Base-by-base conservation (phyloP, 2,329 filamentous ascomycete species). In the Fusarium torreyae region DNA sequence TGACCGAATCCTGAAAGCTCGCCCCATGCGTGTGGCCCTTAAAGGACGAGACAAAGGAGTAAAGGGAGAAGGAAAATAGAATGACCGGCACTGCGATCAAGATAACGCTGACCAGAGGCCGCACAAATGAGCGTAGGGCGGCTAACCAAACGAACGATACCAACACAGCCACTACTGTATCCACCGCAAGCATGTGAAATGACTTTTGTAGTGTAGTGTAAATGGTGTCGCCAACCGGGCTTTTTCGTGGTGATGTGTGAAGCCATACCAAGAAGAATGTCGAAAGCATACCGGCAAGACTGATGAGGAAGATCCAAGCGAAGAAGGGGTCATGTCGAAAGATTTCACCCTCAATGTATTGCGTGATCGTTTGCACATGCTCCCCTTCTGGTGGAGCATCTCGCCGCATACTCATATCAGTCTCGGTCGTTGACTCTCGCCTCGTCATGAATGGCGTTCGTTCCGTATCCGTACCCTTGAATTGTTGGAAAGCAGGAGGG, bases 61-160 rank as follows among this genome's bases (percentile, higher is more conserved):
- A 98, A 34, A 99, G 81, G 31, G 92, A 94, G 78, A 98, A 98
- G 0, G 94, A 94, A 68, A 96, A 88, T 61, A 98, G 87, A 28
- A 98, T 91, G 67, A 94, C 83, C 0, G 96, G 96, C 17, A 98
- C 94, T 1, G 93, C 92, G 40, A 98, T 83, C 38, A 98, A 81
- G 66, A 98, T 92, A 57, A 92, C 80, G 71, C 91, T 90, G 54
- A 98, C 92, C 54, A 98, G 83, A n/a, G 91, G 89, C 57, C 93
- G 89, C 22, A 97, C 93, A 79, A 97, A 98, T 7, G 94, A 96
- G 48, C 94, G 89, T 48, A 99, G 84, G 2, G 97, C 85, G 2
- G 94, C 92, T 65, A 99, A 87, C 96, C 96, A 99, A 26, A 98
- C 80, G 36, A 98, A 84, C 3, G 95, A 95, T 20, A 98, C 92